phyloP scores from a whole-genome alignment of 1,139 yeast species.

The Torulaspora globosa region DNA sequence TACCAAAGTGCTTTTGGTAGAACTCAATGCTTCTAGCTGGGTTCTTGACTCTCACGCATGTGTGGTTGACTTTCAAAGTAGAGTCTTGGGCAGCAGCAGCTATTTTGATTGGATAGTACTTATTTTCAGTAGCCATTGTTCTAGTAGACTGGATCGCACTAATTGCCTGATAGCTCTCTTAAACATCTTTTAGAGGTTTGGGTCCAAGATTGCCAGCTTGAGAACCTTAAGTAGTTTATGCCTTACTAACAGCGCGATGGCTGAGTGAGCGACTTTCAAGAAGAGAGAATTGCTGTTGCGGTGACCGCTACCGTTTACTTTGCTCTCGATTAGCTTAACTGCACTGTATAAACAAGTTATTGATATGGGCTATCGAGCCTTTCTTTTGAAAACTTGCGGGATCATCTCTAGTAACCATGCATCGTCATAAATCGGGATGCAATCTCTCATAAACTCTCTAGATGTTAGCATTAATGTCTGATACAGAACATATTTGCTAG shows the following conservation, averaged over 20 bases:
- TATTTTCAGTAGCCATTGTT: conserved; percentile 13
- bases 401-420: conserved; percentile 61
- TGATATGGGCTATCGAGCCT: background rate
- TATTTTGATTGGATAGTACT: conserved; percentile 21
- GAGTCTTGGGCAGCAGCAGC: conserved; percentile 25
- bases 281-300: background rate
- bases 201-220: background rate
- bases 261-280: background rate
- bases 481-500: conserved; percentile 67
- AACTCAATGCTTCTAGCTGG: conserved; percentile 69
- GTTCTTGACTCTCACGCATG: conserved; percentile 78
- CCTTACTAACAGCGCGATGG: conserved; percentile 3
- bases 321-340: background rate
- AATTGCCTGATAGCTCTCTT: background rate
- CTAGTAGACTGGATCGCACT: conserved; percentile 4
- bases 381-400: conserved; percentile 43
- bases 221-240: no score
- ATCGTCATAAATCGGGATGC: conserved; percentile 64
- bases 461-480: conserved; percentile 84
- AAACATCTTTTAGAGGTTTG: background rate
- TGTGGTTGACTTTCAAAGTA: conserved; percentile 50
- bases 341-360: background rate
- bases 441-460: conserved; percentile 85
- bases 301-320: background rate
- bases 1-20: conserved; percentile 72